phyloP scores from a whole-genome alignment of 139 green algal species.

The Nannochloris sp. region DNA sequence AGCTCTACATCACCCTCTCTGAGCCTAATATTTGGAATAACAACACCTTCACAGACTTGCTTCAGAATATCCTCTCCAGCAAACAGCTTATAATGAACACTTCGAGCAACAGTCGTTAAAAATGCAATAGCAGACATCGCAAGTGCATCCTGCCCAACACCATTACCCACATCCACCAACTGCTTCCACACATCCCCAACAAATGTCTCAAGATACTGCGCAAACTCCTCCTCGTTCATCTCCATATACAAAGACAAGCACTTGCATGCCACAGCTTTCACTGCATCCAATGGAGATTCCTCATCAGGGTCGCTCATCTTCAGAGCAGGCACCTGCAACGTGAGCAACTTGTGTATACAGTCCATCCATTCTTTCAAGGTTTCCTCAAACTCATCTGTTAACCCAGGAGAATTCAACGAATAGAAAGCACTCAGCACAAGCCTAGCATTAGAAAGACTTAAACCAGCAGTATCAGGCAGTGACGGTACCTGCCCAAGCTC shows the following conservation, averaged over 20 bases:
- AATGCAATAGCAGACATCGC: constrained; percentile 88
- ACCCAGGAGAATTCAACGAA: constrained; percentile 82
- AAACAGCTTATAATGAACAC: constrained; percentile 81
- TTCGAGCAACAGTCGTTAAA: constrained; percentile 77
- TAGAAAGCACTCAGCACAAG: constrained; percentile 81
- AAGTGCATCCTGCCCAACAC: constrained; percentile 69
- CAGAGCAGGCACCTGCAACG: constrained; percentile 46
- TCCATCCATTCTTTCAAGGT: constrained; percentile 86
- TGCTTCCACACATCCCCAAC: constrained; percentile 79
- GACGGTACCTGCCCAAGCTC: background rate
- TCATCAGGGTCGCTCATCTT: constrained; percentile 56
- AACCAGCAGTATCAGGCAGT: constrained; percentile 4
- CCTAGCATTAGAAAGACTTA: constrained; percentile 53
- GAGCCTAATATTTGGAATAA: constrained; percentile 78
- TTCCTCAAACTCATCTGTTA: constrained; percentile 87
- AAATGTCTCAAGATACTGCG: constrained; percentile 59
- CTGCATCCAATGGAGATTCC: constrained; percentile 50
- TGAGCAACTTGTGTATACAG: constrained; percentile 69
- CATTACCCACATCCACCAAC: constrained; percentile 55
- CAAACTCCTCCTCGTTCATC: constrained; percentile 95
- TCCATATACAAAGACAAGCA: constrained; percentile 80
- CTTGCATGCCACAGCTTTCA: constrained; percentile 63
- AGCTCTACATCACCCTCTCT: constrained; percentile 70
- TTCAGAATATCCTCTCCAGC: constrained; percentile 33
- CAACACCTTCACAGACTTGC: constrained; percentile 75